Conservation (phyloP, 495 filamentous ascomycete species). For the Podospora pseudocomata region DNA sequence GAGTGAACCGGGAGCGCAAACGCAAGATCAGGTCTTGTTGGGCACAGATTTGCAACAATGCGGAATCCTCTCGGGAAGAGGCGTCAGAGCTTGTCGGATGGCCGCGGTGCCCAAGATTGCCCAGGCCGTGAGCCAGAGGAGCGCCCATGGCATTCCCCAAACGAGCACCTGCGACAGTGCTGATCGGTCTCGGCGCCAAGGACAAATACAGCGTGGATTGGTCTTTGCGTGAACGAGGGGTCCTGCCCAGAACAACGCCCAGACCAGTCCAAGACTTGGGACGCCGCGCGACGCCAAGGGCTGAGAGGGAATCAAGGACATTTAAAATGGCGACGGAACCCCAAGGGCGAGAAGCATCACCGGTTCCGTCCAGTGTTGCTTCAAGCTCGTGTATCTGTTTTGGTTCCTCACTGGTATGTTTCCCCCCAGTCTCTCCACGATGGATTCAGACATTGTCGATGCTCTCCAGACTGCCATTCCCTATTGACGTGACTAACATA, state of each 20-base stretch:
- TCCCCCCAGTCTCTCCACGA: not conserved
- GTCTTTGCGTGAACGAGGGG: constrained; percentile 8
- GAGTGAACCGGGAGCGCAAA: not conserved
- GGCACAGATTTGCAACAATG: not conserved
- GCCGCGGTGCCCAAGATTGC: not conserved
- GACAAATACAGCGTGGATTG: not conserved
- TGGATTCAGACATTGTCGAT: not conserved
- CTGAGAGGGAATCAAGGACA: constrained; percentile 4
- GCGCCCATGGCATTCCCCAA: not conserved
- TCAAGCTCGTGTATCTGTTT: not conserved
- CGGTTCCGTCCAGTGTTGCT: constrained; percentile 1
- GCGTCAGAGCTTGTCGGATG: not conserved
- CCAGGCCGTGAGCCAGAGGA: not conserved
- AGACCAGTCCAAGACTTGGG: constrained; percentile 11
- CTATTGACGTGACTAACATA: not conserved
- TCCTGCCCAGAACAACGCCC: constrained; percentile 13
- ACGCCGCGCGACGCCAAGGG: constrained; percentile 8
- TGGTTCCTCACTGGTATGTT: not conserved
- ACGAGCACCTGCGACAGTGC: not conserved
- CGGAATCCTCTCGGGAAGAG: not conserved
- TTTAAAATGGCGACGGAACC: constrained; percentile 16
- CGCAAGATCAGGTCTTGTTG: not conserved
- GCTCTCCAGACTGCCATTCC: not conserved
- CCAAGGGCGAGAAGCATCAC: not conserved
- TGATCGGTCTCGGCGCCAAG: constrained; percentile 24